phyloP scores from a whole-genome alignment of 2,329 filamentous ascomycete species.

The Bertia moriformis region DNA sequence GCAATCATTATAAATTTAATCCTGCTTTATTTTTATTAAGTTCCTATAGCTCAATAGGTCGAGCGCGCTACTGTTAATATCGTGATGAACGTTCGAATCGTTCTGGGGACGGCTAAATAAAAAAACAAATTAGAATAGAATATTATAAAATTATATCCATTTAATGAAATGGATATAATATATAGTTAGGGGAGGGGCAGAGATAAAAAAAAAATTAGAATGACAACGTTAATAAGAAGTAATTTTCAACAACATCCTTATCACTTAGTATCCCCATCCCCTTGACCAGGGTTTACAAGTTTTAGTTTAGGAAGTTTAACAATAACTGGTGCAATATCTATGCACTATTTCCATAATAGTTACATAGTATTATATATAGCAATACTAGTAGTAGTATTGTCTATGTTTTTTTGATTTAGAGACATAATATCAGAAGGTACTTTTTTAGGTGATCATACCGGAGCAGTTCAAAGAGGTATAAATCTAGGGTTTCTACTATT shows the following conservation, averaged over 20 bases:
- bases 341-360: neutral
- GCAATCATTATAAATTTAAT: neutral
- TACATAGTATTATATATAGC: neutral
- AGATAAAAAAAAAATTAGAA: neutral
- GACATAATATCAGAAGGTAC: neutral
- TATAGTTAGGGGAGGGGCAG: neutral
- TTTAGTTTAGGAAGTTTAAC: neutral
- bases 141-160: slow-evolving; percentile 1
- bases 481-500: neutral
- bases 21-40: neutral
- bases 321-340: neutral
- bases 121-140: neutral
- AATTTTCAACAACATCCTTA: neutral
- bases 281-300: neutral
- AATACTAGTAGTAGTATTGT: neutral
- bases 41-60: slow-evolving; percentile 1
- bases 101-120: slow-evolving; percentile 1
- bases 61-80: neutral
- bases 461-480: neutral
- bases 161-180: slow-evolving; percentile 1
- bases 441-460: neutral
- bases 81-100: neutral
- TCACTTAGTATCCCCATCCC: neutral
- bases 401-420: neutral
- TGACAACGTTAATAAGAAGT: neutral